Evolutionary conservation across 257 asterid genomes (phyloP), one percentile per base, ranked within the genome.

Genomic region (Fraxinus anomala): DNA sequence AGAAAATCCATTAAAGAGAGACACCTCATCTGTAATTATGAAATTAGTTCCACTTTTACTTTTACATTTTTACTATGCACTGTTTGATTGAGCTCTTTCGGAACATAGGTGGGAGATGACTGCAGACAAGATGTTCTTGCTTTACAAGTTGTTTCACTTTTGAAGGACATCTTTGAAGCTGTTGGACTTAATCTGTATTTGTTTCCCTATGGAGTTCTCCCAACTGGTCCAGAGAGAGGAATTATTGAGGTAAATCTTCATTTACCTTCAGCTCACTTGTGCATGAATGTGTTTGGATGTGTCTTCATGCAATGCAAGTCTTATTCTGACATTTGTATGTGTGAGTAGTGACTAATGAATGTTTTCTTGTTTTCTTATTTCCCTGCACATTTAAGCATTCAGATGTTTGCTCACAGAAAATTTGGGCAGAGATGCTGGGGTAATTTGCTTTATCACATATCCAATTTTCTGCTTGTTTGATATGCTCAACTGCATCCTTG

Each of bases 61-160:
- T 49, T 74, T 67, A 72, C 59, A 49, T 19, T 61, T 72, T 19
- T 79, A 51, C 68, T 74, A 69, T 76, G 44, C 70, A 19, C 72
- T 54, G 79, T 84, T 86, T 78, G 83, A 76, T 77, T 59, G 59
- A 34, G 73, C 81, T 87, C 83, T 3, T 65, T 83, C 30, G 82
- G 71, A 49, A 63, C 68, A 44, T 86, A 96, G 99, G 98, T 96
- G 78, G 99, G 99, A 80, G 98, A 96, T 92, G 99, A 96, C 77
- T 96, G 99, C 81, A 89, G 99, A 47, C 98, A 96, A 86, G 99
- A 96, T 68, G 97, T 96, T 75, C 97, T 96, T 80, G 98, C 99
- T 76, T 85, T 96, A 84, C 99, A 96, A 90, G 99, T 96, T 66
- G 94, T 96, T 86, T 92, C 98, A 75, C 99, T 96, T 82, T 82